Conservation (phyloP, 257 asterid species). For the Solanum infundibuliforme region DNA sequence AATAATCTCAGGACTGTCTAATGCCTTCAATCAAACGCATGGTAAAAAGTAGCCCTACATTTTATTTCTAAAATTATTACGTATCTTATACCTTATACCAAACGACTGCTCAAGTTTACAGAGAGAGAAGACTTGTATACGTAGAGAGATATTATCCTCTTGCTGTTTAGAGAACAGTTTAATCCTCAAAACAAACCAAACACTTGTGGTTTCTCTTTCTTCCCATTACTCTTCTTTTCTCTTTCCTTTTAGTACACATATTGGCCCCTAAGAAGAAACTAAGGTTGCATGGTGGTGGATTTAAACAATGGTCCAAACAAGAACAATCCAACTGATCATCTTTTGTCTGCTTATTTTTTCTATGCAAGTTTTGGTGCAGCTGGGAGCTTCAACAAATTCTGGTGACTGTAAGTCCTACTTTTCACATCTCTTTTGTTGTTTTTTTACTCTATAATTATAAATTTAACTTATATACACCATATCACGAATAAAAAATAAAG, state of each 20-base stretch:
- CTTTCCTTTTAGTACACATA: not conserved
- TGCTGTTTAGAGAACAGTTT: not conserved
- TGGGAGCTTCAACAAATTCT: not conserved
- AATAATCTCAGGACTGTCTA: no score
- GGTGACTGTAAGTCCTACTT: not conserved
- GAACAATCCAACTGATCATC: not conserved
- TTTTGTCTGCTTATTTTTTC: not conserved
- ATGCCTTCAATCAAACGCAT: fast-evolving
- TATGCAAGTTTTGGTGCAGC: not conserved
- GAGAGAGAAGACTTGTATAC: not conserved
- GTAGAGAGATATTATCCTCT: not conserved
- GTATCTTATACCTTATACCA: no score
- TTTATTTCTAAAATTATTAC: no score
- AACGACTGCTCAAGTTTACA: no score
- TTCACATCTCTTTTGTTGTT: not conserved
- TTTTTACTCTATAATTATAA: not conserved
- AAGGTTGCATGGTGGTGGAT: not conserved
- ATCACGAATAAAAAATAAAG: not conserved
- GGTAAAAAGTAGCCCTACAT: fast-evolving
- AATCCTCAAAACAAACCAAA: not conserved
- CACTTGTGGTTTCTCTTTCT: not conserved
- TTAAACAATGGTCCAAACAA: not conserved
- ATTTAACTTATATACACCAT: not conserved
- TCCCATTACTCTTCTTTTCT: not conserved
- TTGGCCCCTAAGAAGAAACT: not conserved